phyloP scores from a whole-genome alignment of 257 asterid species.

The Jasminum sambac region DNA sequence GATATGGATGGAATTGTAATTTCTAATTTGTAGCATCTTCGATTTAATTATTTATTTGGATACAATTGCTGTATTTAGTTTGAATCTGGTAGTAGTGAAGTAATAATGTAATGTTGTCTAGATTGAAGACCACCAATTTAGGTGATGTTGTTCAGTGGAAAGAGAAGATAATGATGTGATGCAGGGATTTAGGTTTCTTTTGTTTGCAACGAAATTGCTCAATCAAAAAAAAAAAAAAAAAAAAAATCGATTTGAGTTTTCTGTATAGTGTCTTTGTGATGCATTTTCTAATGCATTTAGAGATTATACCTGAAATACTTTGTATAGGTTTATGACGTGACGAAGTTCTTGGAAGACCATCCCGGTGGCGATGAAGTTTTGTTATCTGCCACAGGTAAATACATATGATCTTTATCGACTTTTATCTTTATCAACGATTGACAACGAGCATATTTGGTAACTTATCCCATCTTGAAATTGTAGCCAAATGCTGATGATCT shows the following conservation, averaged over 20 bases:
- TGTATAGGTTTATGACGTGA: constrained; percentile 77
- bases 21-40: not conserved
- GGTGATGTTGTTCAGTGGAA: no score
- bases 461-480: not conserved
- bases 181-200: no score
- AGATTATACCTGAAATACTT: not conserved
- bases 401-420: not conserved
- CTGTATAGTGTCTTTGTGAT: not conserved
- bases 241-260: no score
- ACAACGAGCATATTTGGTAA: not conserved
- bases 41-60: not conserved
- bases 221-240: no score
- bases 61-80: not conserved
- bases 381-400: constrained; percentile 71
- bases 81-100: not conserved
- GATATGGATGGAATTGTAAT: constrained; percentile 5
- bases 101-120: not conserved
- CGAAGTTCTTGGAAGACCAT: constrained; percentile 86
- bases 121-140: no score
- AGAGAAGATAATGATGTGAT: no score
- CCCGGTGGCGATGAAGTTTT: constrained; percentile 95
- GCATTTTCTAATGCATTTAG: constrained; percentile 1
- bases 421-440: not conserved
- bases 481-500: not conserved
- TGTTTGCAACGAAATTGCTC: no score